Evolutionary conservation across 306 rosid species (phyloP).

Genomic region (Carpinus fangiana): DNA sequence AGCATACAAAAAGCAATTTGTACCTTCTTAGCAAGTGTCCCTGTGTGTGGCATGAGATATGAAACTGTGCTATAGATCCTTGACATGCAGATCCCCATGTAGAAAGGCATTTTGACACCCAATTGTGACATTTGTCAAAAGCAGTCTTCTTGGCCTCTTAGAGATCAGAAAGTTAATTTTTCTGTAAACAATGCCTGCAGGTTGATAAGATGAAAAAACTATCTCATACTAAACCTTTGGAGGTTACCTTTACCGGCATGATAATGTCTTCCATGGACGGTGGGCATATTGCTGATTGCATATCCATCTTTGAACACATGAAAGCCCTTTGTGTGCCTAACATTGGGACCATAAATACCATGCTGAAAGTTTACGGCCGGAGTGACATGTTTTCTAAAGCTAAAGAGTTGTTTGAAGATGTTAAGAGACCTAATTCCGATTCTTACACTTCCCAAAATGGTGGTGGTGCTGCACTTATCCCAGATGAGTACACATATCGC

Average conservation of each 20-base stretch:
- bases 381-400: constrained; percentile 81
- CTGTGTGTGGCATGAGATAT: background rate
- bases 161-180: constrained; percentile 10
- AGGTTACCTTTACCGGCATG: constrained; percentile 89
- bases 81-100: background rate
- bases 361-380: constrained; percentile 80
- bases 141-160: background rate
- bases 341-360: constrained; percentile 73
- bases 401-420: constrained; percentile 78
- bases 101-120: too few species aligned
- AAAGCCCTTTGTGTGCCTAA: constrained; percentile 64
- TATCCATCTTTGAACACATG: constrained; percentile 66
- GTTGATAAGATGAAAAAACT: constrained; percentile 71
- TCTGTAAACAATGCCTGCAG: constrained; percentile 45
- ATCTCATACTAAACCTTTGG: constrained; percentile 68
- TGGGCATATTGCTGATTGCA: constrained; percentile 67
- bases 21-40: background rate
- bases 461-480: constrained; percentile 36
- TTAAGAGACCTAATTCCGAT: constrained; percentile 46
- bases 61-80: background rate
- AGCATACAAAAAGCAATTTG: background rate
- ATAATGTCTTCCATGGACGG: constrained; percentile 73
- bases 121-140: background rate
- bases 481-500: constrained; percentile 68
- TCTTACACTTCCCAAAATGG: constrained; percentile 25